phyloP scores from a whole-genome alignment of 140 eudicot species.

The Cichorium intybus region DNA sequence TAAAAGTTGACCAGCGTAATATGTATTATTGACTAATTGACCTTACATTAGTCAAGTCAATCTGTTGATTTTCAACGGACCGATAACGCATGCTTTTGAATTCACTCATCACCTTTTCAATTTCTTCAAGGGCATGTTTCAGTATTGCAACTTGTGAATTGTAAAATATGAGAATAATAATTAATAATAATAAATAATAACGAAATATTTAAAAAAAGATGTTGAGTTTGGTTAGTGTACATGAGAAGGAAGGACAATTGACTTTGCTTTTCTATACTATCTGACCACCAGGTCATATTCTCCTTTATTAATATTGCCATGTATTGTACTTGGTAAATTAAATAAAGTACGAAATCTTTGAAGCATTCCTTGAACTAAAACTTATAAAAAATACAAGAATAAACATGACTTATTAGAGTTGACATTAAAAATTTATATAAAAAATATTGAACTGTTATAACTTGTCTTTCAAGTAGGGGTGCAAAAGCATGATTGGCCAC shows the following conservation, averaged over 20 bases:
- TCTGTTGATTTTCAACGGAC: constrained; percentile 88
- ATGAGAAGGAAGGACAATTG: constrained; percentile 95
- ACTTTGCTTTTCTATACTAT: constrained; percentile 97
- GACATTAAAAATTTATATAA: not conserved
- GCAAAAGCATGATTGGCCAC: constrained; percentile 92
- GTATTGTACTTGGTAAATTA: constrained; percentile 94
- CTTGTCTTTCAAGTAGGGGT: constrained; percentile 96
- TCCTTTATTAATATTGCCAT: constrained; percentile 84
- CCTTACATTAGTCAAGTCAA: constrained; percentile 74
- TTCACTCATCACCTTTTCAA: constrained; percentile 96
- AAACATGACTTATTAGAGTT: not conserved
- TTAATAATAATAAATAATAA: not conserved
- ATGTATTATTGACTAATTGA: too few species aligned
- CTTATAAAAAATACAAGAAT: not conserved
- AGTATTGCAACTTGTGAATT: constrained; percentile 84
- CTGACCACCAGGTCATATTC: constrained; percentile 96
- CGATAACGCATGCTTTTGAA: constrained; percentile 89
- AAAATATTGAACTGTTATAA: constrained; percentile 27
- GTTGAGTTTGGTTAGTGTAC: constrained; percentile 39
- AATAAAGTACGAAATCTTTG: constrained; percentile 92
- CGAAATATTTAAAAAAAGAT: not conserved
- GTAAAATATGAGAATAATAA: not conserved
- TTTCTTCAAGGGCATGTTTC: constrained; percentile 95
- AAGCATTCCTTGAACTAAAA: constrained; percentile 97
- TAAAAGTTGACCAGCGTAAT: constrained; percentile 2